Base-by-base conservation (phyloP, 2,329 filamentous ascomycete genomes). In the Graphiopsis chlorocephala region DNA sequence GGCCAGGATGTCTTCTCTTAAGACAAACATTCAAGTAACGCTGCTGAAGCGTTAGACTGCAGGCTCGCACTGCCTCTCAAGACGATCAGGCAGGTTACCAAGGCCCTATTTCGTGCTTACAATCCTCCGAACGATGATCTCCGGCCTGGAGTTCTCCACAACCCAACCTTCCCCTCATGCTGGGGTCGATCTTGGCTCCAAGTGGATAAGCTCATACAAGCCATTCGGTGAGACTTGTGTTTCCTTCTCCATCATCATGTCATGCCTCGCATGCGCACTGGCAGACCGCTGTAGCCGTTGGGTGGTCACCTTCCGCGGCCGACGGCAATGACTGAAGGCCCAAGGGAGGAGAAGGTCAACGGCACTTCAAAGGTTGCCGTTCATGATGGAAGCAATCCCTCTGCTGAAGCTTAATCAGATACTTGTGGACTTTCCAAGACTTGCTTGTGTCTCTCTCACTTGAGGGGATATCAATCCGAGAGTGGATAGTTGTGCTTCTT, bases 151-250 rank as follows among this genome's bases (percentile, higher is more conserved):
- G n/a, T 26, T 56, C 53, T 56, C 53, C 53, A 38, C 55, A 45
- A 28, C 23, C 55, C 12, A 28, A 17, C 33, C 33, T 28, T 58
- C 55, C 55, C 55, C 55, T 45, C 55, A 38, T 25, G 23, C n/a
- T 28, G n/a, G 26, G 29, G 55, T 35, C 38, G 55, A 58, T 58
- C 55, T 58, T 58, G 55, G 55, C 55, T 45, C 23, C 55, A 45
- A 26, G 23, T 42, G 20, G 55, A 26, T n/a, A 58, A 58, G 55
- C 55, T 58, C n/a, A 15, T 15, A 26, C 55, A 45, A 58, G 35
- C 33, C 35, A 20, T 56, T 58, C 31, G 20, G 33, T 45, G 20
- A 5, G 35, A 58, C 55, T 28, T 28, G 55, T 57, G 25, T 17
- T 29, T 23, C 52, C 52, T 23, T 28, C 55, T 42, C 10, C 28